Conservation (phyloP, 2,329 filamentous ascomycete genomes). For the Cryphonectria nitschkei region DNA sequence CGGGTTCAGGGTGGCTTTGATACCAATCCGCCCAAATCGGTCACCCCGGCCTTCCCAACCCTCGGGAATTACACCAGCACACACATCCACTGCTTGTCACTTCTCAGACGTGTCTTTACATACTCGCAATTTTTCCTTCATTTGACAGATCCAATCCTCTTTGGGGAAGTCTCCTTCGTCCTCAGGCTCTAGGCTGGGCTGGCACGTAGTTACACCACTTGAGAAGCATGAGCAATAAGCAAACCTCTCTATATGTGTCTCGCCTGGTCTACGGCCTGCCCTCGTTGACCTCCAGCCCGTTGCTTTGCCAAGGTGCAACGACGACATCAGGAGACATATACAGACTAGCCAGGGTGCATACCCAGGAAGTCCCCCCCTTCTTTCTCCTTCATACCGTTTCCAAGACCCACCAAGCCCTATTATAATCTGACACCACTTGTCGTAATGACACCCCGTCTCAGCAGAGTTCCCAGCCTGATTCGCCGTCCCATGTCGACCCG, state of each 20-base stretch:
- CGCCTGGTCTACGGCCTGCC: not conserved
- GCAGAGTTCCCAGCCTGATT: constrained; percentile 9
- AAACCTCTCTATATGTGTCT: not conserved
- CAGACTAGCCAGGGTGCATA: constrained; percentile 5
- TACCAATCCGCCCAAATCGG: not conserved
- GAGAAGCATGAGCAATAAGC: not conserved
- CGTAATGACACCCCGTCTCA: constrained; percentile 12
- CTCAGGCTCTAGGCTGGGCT: not conserved
- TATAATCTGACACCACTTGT: constrained; percentile 24
- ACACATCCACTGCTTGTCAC: not conserved
- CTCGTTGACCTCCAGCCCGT: not conserved
- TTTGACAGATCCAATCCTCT: not conserved
- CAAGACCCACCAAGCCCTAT: constrained; percentile 20
- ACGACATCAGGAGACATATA: not conserved
- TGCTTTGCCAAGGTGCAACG: not conserved
- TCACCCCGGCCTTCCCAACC: not conserved
- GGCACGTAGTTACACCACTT: not conserved
- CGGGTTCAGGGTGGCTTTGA: not conserved
- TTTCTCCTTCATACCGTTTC: constrained; percentile 24
- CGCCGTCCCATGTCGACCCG: constrained; percentile 13
- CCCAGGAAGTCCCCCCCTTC: not conserved
- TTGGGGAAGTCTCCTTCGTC: not conserved
- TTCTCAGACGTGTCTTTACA: not conserved
- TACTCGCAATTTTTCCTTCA: not conserved
- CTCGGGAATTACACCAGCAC: not conserved